Conservation (phyloP, 306 rosid genomes). For the Glycine tomentella region DNA sequence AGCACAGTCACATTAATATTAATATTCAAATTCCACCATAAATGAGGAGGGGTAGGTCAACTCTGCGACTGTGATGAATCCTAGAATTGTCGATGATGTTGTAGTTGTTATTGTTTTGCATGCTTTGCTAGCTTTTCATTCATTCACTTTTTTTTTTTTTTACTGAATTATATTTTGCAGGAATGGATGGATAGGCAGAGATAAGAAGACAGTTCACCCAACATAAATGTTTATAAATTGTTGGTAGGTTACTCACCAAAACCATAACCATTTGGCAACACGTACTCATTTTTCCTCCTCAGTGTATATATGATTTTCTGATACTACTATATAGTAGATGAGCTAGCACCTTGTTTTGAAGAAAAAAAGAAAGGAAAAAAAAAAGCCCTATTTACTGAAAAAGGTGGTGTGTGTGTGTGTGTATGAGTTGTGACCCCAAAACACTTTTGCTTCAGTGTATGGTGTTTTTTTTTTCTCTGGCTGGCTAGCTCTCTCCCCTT, state of each 20-base stretch:
- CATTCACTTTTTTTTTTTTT: not conserved
- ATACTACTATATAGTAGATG: slow-evolving; percentile 12
- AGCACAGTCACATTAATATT: slow-evolving; percentile 23
- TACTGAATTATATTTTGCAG: not conserved
- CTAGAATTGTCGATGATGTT: slow-evolving; percentile 44
- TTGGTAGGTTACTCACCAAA: slow-evolving; percentile 75
- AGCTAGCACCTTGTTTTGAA: slow-evolving; percentile 15
- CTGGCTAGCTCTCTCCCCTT: not conserved
- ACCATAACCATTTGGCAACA: slow-evolving; percentile 58
- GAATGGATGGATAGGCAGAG: slow-evolving; percentile 11
- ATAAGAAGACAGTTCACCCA: slow-evolving; percentile 46
- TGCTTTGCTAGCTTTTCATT: not conserved
- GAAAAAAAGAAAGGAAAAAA: not conserved
- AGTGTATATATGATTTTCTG: not conserved
- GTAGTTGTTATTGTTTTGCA: slow-evolving; percentile 13
- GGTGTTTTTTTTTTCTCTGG: not conserved
- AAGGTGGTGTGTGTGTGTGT: not conserved
- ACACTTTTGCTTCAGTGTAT: not conserved
- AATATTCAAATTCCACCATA: slow-evolving; percentile 43
- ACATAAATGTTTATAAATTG: slow-evolving; percentile 55
- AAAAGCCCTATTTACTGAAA: slow-evolving; percentile 20
- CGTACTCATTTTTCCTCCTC: not conserved
- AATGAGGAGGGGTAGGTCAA: slow-evolving; percentile 63
- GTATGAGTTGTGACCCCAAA: slow-evolving; percentile 20
- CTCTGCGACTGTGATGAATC: slow-evolving; percentile 57